Evolutionary conservation across 306 rosid species (phyloP).

Genomic region (Astragalus membranaceus): DNA sequence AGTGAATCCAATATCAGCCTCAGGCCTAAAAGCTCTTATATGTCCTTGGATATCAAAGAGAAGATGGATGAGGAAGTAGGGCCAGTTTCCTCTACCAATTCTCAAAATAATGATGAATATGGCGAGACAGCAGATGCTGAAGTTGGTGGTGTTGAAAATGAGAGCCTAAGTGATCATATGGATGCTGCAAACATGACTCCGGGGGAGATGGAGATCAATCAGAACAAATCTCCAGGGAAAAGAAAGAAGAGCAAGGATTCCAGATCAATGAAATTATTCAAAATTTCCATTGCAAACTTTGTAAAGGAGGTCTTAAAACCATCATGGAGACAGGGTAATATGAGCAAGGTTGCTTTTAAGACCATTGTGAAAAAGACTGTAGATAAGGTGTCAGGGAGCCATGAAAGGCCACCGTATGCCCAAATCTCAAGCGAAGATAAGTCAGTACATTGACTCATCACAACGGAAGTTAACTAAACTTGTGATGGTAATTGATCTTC

Average conservation of each 20-base stretch:
- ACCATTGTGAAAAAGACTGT: conserved; percentile 97
- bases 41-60: conserved; percentile 58
- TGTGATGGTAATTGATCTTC: conserved; percentile 66
- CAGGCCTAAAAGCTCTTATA: conserved; percentile 46
- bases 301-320: conserved; percentile 94
- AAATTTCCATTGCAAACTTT: conserved; percentile 82
- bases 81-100: conserved; percentile 67
- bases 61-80: conserved; percentile 44
- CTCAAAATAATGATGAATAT: conserved; percentile 72
- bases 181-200: conserved; percentile 35
- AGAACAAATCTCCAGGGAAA: conserved; percentile 65
- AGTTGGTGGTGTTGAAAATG: conserved; percentile 70
- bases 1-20: conserved; percentile 47
- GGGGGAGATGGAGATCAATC: conserved; percentile 68
- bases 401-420: conserved; percentile 89
- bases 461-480: conserved; percentile 92
- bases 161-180: conserved; percentile 51
- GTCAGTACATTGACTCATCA: conserved; percentile 81
- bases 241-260: conserved; percentile 76
- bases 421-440: conserved; percentile 80
- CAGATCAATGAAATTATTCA: conserved; percentile 73
- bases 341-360: conserved; percentile 99
- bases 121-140: conserved; percentile 94
- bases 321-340: conserved; percentile 97
- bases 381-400: conserved; percentile 97